Evolutionary conservation across 352 stramenopile species (phyloP), one percentile per base, ranked within the genome.

Genomic region (Phytophthora sansomeana): DNA sequence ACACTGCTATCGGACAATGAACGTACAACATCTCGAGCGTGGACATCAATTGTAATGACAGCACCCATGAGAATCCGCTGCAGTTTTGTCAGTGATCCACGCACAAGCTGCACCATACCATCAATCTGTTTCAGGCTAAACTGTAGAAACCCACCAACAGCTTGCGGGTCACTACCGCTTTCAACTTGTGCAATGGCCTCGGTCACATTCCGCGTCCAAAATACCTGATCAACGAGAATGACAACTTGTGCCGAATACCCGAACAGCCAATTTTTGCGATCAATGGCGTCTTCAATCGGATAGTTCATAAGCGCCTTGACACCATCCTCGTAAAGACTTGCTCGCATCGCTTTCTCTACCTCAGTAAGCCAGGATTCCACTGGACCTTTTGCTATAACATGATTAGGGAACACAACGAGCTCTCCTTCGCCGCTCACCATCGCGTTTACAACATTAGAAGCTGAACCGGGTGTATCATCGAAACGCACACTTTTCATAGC

Each of bases 61-160:
- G 92, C 91, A 1, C 92, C 92, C 83, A 97, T 94, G 7, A 97
- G 70, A 58, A 94, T 97, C 19, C 92, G 83, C 58, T 97, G 88
- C 16, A 97, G 74, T 55, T 96, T 97, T 46, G 72, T 87, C 26
- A 98, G 72, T 17, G 88, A 73, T 7, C 87, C 87, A 36, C 92
- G 83, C 17, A 98, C 91, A 14, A 97, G 84, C 55, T 96, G 79
- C 4, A 98, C 91, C 92, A 97, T 97, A 5, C 88, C 90, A 46
- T 98, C 92, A 67, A 98, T 98, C 47, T 98, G 92, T 48, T 90
- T 82, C 14, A 97, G 72, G 62, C 86, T 97, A 60, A 97, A 98
- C 32, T 94, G 79, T 1, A 97, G 51, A 57, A 97, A 97, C 0
- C 80, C 81, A 16, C 76, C 69, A 54, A 97, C 87, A n/a, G 92